Evolutionary conservation across 768 basidiomycete species (phyloP).

Genomic region (Cystoderma amianthinum): DNA sequence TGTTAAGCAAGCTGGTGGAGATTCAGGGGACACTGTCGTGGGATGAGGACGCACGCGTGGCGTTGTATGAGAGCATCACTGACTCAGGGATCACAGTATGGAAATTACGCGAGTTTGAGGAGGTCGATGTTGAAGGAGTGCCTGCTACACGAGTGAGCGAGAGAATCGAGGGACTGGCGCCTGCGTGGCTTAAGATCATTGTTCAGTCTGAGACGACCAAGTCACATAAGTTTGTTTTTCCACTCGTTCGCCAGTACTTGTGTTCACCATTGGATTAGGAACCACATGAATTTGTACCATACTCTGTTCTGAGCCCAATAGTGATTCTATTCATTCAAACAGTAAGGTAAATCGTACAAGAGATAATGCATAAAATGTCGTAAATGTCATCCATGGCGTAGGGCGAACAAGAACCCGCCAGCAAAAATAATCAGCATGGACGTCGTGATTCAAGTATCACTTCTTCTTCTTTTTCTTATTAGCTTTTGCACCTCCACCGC

Average conservation of each 20-base stretch:
- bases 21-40: conserved; percentile 25
- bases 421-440: too few relatives aligned
- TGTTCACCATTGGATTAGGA: conserved; percentile 8
- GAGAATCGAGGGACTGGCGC: conserved; percentile 21
- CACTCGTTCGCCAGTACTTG: neutral
- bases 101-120: conserved; percentile 11
- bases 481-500: conserved; percentile 7
- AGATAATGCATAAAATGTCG: neutral
- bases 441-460: too few relatives aligned
- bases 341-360: neutral
- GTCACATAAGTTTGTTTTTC: conserved; percentile 18
- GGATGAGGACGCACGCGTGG: conserved; percentile 16
- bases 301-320: conserved; percentile 12
- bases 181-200: conserved; percentile 14
- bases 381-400: too few relatives aligned
- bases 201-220: conserved; percentile 17
- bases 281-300: conserved; percentile 23
- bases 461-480: conserved; percentile 13
- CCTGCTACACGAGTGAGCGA: conserved; percentile 23
- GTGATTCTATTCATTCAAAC: neutral
- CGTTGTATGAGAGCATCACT: conserved; percentile 22
- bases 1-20: conserved; percentile 16
- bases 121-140: conserved; percentile 12
- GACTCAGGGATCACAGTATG: conserved; percentile 15
- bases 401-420: neutral